phyloP scores from a whole-genome alignment of 1,284 basidiomycete genomes.

The Cutaneotrichosporon cavernicola region DNA sequence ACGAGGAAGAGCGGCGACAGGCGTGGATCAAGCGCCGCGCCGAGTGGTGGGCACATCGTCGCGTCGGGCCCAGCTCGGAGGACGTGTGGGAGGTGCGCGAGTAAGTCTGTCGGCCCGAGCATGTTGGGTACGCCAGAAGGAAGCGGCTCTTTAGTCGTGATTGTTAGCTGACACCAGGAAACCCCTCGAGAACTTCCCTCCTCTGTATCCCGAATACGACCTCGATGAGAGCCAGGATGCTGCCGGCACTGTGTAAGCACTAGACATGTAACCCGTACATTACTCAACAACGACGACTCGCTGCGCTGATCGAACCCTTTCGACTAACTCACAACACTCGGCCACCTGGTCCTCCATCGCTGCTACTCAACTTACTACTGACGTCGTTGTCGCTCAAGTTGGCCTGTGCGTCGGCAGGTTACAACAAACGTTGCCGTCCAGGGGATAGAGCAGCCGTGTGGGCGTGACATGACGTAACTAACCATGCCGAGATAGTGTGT shows the following conservation, averaged over 20 bases:
- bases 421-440: no score
- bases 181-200: slow-evolving; percentile 47
- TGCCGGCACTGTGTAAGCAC: background rate
- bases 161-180: slow-evolving; percentile 26
- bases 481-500: no score
- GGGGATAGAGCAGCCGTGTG: no score
- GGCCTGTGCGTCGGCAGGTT: no score
- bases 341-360: background rate
- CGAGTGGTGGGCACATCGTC: slow-evolving; percentile 82
- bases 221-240: background rate
- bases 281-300: background rate
- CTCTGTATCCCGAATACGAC: slow-evolving; percentile 36
- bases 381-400: no score
- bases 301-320: background rate
- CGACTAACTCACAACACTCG: background rate
- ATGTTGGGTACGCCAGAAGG: background rate
- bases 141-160: background rate
- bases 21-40: slow-evolving; percentile 82
- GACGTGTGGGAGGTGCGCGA: slow-evolving; percentile 86
- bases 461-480: no score
- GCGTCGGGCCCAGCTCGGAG: slow-evolving; percentile 77
- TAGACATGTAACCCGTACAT: slow-evolving; percentile 1
- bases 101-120: slow-evolving; percentile 55
- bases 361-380: no score
- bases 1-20: slow-evolving; percentile 71